Evolutionary conservation across 2,329 filamentous ascomycete genomes (phyloP).

Genomic region (Hypoxylon rubiginosum): DNA sequence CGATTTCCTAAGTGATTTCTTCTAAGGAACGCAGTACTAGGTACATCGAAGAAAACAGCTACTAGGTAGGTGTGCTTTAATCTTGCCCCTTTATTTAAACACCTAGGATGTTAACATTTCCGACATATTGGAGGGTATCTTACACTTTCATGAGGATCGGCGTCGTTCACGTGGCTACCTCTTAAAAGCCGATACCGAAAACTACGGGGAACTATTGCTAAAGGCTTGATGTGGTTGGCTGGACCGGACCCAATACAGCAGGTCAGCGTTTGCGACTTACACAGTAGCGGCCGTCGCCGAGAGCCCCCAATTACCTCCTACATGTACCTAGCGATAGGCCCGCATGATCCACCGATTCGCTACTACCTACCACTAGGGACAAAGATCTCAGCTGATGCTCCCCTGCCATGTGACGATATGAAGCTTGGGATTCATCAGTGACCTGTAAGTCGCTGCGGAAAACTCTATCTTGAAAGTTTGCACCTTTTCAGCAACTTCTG

Average conservation of each 20-base stretch:
- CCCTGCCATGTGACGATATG: slow-evolving; percentile 12
- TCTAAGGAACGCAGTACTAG: too few relatives aligned
- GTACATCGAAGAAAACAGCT: too few relatives aligned
- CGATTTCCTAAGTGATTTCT: too few relatives aligned
- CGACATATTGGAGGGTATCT: too few relatives aligned
- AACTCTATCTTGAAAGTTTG: not conserved
- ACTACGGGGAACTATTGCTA: not conserved
- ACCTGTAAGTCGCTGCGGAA: not conserved
- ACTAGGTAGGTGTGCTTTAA: too few relatives aligned
- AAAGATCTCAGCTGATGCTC: slow-evolving; percentile 25
- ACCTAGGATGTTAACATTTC: too few relatives aligned
- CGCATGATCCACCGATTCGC: slow-evolving; percentile 27
- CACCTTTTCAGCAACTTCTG: not conserved
- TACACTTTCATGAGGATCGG: too few relatives aligned
- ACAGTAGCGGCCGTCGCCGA: not conserved
- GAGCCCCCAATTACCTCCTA: not conserved
- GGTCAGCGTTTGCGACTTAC: not conserved
- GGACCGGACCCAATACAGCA: not conserved
- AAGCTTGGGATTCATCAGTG: not conserved
- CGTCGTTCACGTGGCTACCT: too few relatives aligned
- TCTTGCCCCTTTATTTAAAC: too few relatives aligned
- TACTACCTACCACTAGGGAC: slow-evolving; percentile 21
- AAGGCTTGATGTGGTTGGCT: not conserved
- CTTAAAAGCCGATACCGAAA: too few relatives aligned
- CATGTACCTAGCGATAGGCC: not conserved